phyloP scores from a whole-genome alignment of 306 rosid species.

The Medicago truncatula region DNA sequence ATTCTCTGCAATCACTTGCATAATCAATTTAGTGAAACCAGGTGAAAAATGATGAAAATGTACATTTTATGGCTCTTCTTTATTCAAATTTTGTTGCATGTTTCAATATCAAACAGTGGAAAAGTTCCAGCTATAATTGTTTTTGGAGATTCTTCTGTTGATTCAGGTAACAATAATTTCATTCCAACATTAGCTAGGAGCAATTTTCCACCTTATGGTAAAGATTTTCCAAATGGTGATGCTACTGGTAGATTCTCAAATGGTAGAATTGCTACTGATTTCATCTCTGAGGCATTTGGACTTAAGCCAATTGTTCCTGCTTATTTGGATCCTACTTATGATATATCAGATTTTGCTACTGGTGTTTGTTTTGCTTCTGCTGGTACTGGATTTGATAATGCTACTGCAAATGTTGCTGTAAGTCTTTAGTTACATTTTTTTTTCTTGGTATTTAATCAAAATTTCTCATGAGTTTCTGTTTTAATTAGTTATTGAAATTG shows the following conservation, averaged over 20 bases:
- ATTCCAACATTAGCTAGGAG: conserved; percentile 67
- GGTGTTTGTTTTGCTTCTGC: conserved; percentile 85
- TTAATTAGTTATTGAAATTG: background rate
- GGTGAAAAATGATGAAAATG: background rate
- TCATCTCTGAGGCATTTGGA: conserved; percentile 64
- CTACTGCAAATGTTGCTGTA: conserved; percentile 62
- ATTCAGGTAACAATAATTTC: conserved; percentile 76
- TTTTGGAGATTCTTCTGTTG: conserved; percentile 75
- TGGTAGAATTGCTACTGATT: conserved; percentile 62
- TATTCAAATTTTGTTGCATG: conserved; percentile 19
- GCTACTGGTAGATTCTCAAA: conserved; percentile 68
- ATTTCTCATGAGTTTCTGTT: background rate
- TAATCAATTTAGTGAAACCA: background rate
- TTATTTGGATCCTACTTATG: conserved; percentile 60
- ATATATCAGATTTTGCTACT: conserved; percentile 57
- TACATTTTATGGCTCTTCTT: background rate
- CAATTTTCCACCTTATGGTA: conserved; percentile 70
- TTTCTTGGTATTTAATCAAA: background rate
- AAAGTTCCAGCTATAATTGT: conserved; percentile 61
- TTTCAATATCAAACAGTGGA: conserved; percentile 40
- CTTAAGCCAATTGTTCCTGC: conserved; percentile 61
- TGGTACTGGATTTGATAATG: conserved; percentile 70
- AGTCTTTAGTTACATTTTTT: conserved; percentile 6
- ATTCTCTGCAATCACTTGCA: background rate
- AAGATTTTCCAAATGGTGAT: conserved; percentile 54